Percentiles rank a stretch among this genome's conserved stretches.
Conservation (phyloP, 495 filamentous ascomycete species). For the Penicillium atrosanguineum region DNA sequence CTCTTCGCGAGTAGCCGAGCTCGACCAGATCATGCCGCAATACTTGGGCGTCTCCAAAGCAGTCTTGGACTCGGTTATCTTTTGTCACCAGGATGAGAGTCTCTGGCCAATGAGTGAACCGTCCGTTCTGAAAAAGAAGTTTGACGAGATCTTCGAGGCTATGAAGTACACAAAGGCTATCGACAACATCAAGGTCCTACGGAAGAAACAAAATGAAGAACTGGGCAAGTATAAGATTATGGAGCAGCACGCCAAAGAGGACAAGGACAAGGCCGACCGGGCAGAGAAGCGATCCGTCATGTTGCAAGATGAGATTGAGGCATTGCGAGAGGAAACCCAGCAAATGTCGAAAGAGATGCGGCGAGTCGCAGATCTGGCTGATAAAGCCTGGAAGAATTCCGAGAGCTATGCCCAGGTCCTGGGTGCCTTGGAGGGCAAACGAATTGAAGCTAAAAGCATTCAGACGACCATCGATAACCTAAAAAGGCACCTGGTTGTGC, state of each 20-base stretch:
- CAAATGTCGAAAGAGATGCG: slow-evolving; percentile 56
- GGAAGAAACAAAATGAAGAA: slow-evolving; percentile 79
- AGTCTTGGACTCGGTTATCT: slow-evolving; percentile 90
- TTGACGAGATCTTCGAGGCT: slow-evolving; percentile 97
- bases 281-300: slow-evolving; percentile 60
- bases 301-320: slow-evolving; percentile 72
- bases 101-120: slow-evolving; percentile 98
- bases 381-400: slow-evolving; percentile 59
- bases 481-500: slow-evolving; percentile 65
- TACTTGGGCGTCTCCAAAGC: slow-evolving; percentile 89
- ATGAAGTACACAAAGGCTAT: slow-evolving; percentile 96
- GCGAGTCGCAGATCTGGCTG: slow-evolving; percentile 51
- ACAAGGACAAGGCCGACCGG: slow-evolving; percentile 81
- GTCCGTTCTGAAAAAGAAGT: slow-evolving; percentile 77
- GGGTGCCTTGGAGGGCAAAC: slow-evolving; percentile 69
- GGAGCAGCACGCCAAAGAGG: slow-evolving; percentile 73
- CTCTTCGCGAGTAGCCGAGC: slow-evolving; percentile 73
- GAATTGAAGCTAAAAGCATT: slow-evolving; percentile 63
- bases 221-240: slow-evolving; percentile 66
- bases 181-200: slow-evolving; percentile 80
- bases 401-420: slow-evolving; percentile 62
- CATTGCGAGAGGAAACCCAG: slow-evolving; percentile 54
- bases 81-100: slow-evolving; percentile 98
- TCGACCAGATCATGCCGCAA: slow-evolving; percentile 80
- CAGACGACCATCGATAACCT: slow-evolving; percentile 67